These are phyloP conservation scores for Catharanthus roseus DNA, from an alignment of 257 asterid genomes.

Conservation along the genomic window DNA sequence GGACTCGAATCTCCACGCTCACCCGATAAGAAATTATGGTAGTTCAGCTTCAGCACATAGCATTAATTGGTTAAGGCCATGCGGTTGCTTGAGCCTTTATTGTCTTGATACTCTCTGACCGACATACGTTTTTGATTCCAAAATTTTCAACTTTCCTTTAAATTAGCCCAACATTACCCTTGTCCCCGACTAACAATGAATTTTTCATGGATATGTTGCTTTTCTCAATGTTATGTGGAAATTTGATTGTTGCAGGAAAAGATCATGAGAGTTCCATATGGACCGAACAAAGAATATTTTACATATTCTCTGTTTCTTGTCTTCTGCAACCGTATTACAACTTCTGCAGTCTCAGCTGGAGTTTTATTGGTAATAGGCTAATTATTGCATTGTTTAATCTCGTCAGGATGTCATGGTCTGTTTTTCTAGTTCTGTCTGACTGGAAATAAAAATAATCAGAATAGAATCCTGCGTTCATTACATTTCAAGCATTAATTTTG, in stretches of 20 bases:
- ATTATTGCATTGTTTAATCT: slow-evolving; percentile 11
- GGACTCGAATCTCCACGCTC: no score
- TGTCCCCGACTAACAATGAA: not conserved
- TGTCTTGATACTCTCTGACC: not conserved
- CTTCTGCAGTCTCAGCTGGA: slow-evolving; percentile 90
- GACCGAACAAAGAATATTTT: slow-evolving; percentile 69
- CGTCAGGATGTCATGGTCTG: no score
- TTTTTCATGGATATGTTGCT: not conserved
- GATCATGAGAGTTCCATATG: slow-evolving; percentile 96
- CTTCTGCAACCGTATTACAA: slow-evolving; percentile 93
- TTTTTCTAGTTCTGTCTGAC: not conserved
- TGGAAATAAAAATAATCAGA: not conserved
- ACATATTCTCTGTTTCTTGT: slow-evolving; percentile 86
- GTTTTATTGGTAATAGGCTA: slow-evolving; percentile 60
- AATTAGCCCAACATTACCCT: not conserved
- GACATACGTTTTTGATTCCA: not conserved
- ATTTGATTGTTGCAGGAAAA: slow-evolving; percentile 67
- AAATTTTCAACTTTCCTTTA: not conserved
- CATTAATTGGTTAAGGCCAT: not conserved
- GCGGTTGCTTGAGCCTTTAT: not conserved
- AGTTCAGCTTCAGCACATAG: not conserved
- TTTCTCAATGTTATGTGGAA: slow-evolving; percentile 5
- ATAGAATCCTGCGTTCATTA: not conserved
- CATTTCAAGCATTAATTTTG: not conserved
- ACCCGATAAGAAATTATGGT: not conserved